Evolutionary conservation across 2,329 filamentous ascomycete genomes (phyloP).

Genomic region (Tetracladium maxilliforme): DNA sequence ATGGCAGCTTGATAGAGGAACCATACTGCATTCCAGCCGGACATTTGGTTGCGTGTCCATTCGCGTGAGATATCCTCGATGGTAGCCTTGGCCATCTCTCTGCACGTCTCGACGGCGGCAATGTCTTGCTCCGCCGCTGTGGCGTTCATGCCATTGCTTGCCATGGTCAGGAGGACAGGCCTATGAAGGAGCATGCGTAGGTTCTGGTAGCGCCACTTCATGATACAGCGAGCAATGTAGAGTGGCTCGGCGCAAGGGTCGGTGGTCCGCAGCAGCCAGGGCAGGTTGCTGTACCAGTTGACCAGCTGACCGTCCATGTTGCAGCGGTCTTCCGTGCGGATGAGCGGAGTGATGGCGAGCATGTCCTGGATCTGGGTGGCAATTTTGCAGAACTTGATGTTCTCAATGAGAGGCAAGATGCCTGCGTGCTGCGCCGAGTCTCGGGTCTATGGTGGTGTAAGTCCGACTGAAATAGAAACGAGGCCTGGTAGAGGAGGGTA

Average conservation of each 20-base stretch:
- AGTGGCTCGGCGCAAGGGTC: conserved; percentile 59
- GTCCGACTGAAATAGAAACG: conserved; percentile 2
- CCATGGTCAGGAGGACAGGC: conserved; percentile 53
- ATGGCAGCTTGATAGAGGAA: conserved; percentile 70
- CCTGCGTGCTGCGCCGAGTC: conserved; percentile 45
- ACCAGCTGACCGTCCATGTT: conserved; percentile 53
- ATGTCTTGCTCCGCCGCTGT: conserved; percentile 36
- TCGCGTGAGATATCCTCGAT: conserved; percentile 60
- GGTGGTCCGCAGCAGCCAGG: conserved; percentile 45
- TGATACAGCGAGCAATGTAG: conserved; percentile 54
- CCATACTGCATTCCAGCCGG: conserved; percentile 72
- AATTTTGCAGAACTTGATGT: conserved; percentile 68
- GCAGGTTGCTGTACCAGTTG: conserved; percentile 58
- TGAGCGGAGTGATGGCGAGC: conserved; percentile 52
- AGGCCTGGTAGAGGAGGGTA: background rate
- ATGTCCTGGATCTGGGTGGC: conserved; percentile 65
- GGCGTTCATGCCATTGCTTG: conserved; percentile 22
- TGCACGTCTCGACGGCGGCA: conserved; percentile 52
- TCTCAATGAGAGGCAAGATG: conserved; percentile 58
- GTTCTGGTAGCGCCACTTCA: conserved; percentile 75
- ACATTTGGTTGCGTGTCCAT: conserved; percentile 60
- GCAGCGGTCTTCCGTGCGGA: conserved; percentile 50
- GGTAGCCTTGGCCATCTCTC: conserved; percentile 52
- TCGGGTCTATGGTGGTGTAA: conserved; percentile 13
- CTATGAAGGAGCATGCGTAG: conserved; percentile 63